Conservation (phyloP, 768 basidiomycete species). For the Tulasnella sp. region DNA sequence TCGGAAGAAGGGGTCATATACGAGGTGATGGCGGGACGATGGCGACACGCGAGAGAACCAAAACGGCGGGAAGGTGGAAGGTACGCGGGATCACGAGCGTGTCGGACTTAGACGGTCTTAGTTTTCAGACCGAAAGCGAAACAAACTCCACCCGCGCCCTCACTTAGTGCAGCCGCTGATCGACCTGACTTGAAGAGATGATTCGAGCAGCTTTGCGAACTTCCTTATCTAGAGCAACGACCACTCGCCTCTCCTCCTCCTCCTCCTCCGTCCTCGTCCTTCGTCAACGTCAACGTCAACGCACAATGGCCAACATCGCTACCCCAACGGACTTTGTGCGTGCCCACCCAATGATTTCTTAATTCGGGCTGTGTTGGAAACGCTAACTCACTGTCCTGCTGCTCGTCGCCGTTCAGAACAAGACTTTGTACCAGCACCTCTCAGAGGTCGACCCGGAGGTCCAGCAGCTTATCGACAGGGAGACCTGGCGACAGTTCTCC, state of each 20-base stretch:
- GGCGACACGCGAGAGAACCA: not conserved
- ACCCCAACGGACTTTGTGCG: constrained; percentile 14
- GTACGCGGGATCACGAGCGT: not conserved
- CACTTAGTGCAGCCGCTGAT: not conserved
- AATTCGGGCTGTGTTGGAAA: not conserved
- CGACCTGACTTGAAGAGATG: not conserved
- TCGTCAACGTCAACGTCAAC: not conserved
- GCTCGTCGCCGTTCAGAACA: constrained; percentile 50
- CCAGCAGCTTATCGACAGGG: constrained; percentile 96
- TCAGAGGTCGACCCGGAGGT: constrained; percentile 89
- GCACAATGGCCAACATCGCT: constrained; percentile 15
- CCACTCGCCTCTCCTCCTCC: not conserved
- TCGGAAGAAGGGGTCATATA: too few relatives aligned
- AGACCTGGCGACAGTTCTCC: constrained; percentile 96
- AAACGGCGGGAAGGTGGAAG: not conserved
- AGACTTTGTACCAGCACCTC: constrained; percentile 75
- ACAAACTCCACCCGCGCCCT: not conserved
- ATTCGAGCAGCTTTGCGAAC: not conserved
- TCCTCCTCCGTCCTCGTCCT: not conserved
- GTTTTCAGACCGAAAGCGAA: not conserved
- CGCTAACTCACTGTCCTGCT: too few relatives aligned
- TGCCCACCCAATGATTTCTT: not conserved
- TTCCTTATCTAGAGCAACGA: not conserved
- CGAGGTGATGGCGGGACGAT: not conserved
- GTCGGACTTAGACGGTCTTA: not conserved